Conservation (phyloP, 345 rosid genomes). For the Geranium rotundifolium region DNA sequence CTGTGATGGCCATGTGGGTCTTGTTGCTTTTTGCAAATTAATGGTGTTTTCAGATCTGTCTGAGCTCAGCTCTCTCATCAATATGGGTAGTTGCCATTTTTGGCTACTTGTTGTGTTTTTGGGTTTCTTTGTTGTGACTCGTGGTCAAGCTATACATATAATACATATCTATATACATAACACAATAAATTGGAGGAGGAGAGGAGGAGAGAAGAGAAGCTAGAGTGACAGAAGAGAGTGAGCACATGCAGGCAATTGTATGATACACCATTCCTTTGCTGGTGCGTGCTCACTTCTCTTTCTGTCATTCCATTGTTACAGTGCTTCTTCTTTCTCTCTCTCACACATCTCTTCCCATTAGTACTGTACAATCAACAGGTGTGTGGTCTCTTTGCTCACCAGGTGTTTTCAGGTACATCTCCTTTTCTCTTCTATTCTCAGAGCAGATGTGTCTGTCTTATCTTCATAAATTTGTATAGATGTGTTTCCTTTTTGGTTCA, state of each 20-base stretch:
- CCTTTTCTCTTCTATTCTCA: not conserved
- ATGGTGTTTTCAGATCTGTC: not conserved
- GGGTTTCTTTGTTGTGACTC: no score
- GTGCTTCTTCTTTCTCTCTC: not conserved
- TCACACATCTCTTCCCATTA: not conserved
- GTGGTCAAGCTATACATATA: no score
- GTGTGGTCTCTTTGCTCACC: not conserved
- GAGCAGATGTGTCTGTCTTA: not conserved
- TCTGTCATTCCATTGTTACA: not conserved
- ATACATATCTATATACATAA: no score
- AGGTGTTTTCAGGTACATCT: not conserved
- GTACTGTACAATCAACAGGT: not conserved
- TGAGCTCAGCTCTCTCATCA: not conserved
- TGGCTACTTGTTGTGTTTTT: not conserved
- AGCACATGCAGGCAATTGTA: constrained; percentile 59
- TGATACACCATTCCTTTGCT: constrained; percentile 28
- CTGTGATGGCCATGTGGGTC: no score
- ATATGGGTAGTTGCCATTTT: not conserved
- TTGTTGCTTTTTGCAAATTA: no score
- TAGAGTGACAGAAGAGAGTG: constrained; percentile 70
- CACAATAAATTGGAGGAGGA: not conserved
- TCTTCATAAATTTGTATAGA: no score
- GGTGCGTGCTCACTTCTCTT: constrained; percentile 53
- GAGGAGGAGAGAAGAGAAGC: constrained; percentile 6
- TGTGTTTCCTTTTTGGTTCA: no score